A percentile compares a stretch with the other conserved stretches of the same genome.
Evolutionary conservation across 2,329 filamentous ascomycete genomes (phyloP).

Genomic region (Fusarium sp.): DNA sequence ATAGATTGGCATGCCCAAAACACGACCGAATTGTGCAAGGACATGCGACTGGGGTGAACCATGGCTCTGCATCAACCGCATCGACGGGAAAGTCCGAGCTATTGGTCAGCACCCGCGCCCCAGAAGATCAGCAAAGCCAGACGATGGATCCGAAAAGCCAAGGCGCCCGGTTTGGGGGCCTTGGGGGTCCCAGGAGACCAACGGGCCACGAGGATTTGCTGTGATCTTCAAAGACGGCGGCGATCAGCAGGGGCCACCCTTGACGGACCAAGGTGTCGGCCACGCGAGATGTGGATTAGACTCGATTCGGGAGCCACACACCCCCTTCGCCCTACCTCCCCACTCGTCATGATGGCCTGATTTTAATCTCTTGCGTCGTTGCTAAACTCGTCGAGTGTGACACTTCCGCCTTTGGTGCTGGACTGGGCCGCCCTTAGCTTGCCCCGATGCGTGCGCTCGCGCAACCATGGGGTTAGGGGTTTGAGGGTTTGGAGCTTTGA

Average conservation of each 20-base stretch:
- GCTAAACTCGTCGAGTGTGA: slow-evolving; percentile 31
- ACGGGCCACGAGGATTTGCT: slow-evolving; percentile 43
- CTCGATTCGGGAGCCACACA: slow-evolving; percentile 37
- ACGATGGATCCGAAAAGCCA: slow-evolving; percentile 21
- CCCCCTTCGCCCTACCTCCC: slow-evolving; percentile 21
- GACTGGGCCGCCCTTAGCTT: slow-evolving; percentile 17
- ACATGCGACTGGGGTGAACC: slow-evolving; percentile 7
- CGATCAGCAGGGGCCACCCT: slow-evolving; percentile 46
- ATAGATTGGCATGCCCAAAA: slow-evolving; percentile 4
- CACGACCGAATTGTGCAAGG: slow-evolving; percentile 9
- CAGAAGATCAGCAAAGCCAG: slow-evolving; percentile 29
- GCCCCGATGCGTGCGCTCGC: slow-evolving; percentile 21
- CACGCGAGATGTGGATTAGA: slow-evolving; percentile 48
- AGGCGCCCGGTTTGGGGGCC: slow-evolving; percentile 31
- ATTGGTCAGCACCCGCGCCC: slow-evolving; percentile 24
- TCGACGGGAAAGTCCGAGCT: slow-evolving; percentile 36
- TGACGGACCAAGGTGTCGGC: slow-evolving; percentile 38
- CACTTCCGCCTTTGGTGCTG: slow-evolving; percentile 33
- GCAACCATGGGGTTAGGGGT: slow-evolving; percentile 29
- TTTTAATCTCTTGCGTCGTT: slow-evolving; percentile 44
- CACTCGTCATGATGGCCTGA: slow-evolving; percentile 46
- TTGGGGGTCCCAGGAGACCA: slow-evolving; percentile 13
- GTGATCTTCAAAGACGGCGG: slow-evolving; percentile 46
- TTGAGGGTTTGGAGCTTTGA: slow-evolving; percentile 18
- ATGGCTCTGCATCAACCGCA: slow-evolving; percentile 34